These are phyloP conservation scores for Micractinium sp. DNA, from an alignment of 139 green algal species.

Conservation along the genomic window DNA sequence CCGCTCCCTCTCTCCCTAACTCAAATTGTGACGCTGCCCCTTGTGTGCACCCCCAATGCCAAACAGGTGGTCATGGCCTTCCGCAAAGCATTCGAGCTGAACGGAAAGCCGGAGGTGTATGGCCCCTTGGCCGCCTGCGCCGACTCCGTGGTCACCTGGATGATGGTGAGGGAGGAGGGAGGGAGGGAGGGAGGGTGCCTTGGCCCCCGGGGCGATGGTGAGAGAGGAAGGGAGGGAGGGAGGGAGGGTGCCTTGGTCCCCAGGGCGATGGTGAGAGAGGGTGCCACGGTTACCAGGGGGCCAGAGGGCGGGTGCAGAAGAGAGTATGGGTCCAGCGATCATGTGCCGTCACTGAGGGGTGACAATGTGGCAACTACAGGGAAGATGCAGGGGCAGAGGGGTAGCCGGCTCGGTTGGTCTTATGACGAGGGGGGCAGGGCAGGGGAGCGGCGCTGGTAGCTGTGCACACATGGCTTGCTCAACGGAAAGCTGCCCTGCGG, in stretches of 20 bases:
- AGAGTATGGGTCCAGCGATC: too few relatives aligned
- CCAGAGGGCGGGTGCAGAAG: too few relatives aligned
- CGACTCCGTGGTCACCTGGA: neutral
- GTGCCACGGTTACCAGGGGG: too few relatives aligned
- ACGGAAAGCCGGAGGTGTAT: conserved; percentile 58
- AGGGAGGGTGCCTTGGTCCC: too few relatives aligned
- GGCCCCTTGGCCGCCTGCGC: conserved; percentile 47
- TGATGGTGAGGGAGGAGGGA: neutral
- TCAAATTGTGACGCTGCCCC: neutral
- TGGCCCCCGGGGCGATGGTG: neutral
- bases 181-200: too few relatives aligned
- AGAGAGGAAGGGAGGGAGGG: neutral
- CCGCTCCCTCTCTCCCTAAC: neutral
- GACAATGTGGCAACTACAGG: too few relatives aligned
- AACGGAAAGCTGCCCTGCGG: neutral
- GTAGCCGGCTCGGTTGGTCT: too few relatives aligned
- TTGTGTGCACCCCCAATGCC: neutral
- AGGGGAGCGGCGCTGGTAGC: too few relatives aligned
- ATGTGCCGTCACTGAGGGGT: too few relatives aligned
- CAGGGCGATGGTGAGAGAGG: neutral
- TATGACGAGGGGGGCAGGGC: too few relatives aligned
- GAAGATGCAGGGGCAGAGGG: too few relatives aligned
- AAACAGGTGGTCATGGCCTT: conserved; percentile 29
- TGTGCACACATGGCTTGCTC: neutral
- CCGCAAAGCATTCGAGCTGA: conserved; percentile 36